Conservation (phyloP, 106 monocot species). For the Dendrobium nobile region DNA sequence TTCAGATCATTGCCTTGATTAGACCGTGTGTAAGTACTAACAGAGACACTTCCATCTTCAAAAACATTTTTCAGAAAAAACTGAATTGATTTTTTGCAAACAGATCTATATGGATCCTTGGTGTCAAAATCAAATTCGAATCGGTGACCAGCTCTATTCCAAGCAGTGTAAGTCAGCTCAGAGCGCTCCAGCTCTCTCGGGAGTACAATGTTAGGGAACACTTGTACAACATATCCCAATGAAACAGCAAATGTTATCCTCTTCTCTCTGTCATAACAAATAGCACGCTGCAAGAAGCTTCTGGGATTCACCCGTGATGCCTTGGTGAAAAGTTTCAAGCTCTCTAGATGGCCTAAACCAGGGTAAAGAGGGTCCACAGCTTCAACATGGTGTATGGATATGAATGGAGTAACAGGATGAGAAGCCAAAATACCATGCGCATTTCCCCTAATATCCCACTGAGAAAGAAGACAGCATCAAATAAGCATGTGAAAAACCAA, state of each 20-base stretch:
- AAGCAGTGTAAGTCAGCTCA: constrained; percentile 68
- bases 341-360: constrained; percentile 56
- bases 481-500: background rate
- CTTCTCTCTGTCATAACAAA: constrained; percentile 52
- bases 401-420: constrained; percentile 76
- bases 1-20: constrained; percentile 47
- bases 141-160: constrained; percentile 43
- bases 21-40: constrained; percentile 46
- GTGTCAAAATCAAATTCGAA: constrained; percentile 89
- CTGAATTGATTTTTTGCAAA: constrained; percentile 69
- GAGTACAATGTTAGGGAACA: constrained; percentile 63
- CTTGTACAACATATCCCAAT: constrained; percentile 80
- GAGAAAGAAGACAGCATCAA: constrained; percentile 2
- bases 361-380: constrained; percentile 74
- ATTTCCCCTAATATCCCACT: constrained; percentile 92
- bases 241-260: constrained; percentile 68
- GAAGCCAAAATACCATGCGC: constrained; percentile 74
- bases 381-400: constrained; percentile 88
- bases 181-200: constrained; percentile 81
- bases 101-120: constrained; percentile 48
- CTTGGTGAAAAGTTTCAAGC: constrained; percentile 67
- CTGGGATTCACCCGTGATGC: constrained; percentile 49
- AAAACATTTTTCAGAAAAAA: constrained; percentile 64
- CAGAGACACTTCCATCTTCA: constrained; percentile 51
- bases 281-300: constrained; percentile 75